Conservation (phyloP, 345 rosid genomes). For the Eucalyptus pauciflora region DNA sequence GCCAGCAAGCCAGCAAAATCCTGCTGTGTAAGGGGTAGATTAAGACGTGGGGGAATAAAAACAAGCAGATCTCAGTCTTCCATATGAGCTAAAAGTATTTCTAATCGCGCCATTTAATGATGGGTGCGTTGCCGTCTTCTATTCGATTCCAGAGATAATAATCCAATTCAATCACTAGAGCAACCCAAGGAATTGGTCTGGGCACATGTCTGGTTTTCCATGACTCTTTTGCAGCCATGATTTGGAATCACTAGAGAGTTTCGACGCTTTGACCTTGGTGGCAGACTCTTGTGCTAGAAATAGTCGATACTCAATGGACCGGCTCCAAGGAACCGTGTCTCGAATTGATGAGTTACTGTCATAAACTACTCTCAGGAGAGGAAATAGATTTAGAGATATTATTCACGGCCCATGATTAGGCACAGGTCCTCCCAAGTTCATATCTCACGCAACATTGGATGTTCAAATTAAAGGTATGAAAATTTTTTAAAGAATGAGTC, state of each 20-base stretch:
- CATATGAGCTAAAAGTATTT: too few relatives aligned
- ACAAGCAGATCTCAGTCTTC: too few relatives aligned
- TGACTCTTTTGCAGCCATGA: not conserved
- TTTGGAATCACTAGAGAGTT: not conserved
- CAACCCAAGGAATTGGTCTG: not conserved
- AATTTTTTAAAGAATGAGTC: too few relatives aligned
- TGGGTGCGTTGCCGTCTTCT: not conserved
- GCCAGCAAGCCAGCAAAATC: not conserved
- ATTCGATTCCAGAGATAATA: not conserved
- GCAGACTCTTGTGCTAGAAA: not conserved
- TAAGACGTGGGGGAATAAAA: not conserved
- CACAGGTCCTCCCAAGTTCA: fast-evolving
- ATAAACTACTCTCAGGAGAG: fast-evolving
- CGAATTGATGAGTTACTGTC: not conserved
- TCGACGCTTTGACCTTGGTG: not conserved
- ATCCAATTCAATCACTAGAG: not conserved
- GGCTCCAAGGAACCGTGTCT: not conserved
- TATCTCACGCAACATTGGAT: too few relatives aligned
- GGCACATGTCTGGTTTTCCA: too few relatives aligned
- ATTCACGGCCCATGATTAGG: too few relatives aligned
- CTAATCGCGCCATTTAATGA: too few relatives aligned
- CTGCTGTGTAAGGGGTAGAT: not conserved
- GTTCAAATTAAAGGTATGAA: too few relatives aligned
- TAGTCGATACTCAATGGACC: not conserved
- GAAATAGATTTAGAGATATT: too few relatives aligned